Base-by-base conservation (phyloP, 2,329 filamentous ascomycete species). In the Piedraia hortae region DNA sequence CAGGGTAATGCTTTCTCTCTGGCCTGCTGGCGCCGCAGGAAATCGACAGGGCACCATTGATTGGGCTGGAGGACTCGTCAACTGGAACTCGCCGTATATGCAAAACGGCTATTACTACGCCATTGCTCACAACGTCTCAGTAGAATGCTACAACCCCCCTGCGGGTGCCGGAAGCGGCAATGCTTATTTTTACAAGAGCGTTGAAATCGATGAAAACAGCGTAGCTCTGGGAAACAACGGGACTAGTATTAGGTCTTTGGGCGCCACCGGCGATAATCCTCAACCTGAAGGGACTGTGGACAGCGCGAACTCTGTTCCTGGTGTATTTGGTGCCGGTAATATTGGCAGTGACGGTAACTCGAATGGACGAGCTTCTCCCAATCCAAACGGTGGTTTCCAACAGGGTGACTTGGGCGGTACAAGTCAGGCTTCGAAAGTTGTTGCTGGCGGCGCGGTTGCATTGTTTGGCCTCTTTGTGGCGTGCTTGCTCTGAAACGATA, bases 1-100 rank as follows among this genome's bases (percentile, higher is more conserved):
- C 9, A 74, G 82, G 34, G 62, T 97, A 23, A 77, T 91, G 53
- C 59, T 97, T 22, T 93, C 85, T 9, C 65, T 97, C 39, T 97
- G 85, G 85, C 85, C 85, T 18, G 85, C 75, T 38, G 85, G 85
- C 41, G 61, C 73, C 20, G 48, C 63, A 6, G 58, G 56, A 39
- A 91, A 91, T 45, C 70, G 62, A 18, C 42, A 72, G 43, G 85
- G 85, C 25, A 93, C 85, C 15, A 61, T 90, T 32, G 56, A 67
- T 24, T 97, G 85, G 85, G 75, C 82, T 10, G 85, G 85, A 39
- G 85, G 85, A 35, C 50, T 60, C 23, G 82, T 97, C 31, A 59
- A 89, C 54, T 97, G 85, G 82, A 53, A 72, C 42, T 63, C 61
- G 31, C 51, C 56, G 10, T 73, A 88, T 46, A 82, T 93, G 55